Base-by-base conservation (phyloP, 257 asterid genomes). In the Galeopsis tetrahit region DNA sequence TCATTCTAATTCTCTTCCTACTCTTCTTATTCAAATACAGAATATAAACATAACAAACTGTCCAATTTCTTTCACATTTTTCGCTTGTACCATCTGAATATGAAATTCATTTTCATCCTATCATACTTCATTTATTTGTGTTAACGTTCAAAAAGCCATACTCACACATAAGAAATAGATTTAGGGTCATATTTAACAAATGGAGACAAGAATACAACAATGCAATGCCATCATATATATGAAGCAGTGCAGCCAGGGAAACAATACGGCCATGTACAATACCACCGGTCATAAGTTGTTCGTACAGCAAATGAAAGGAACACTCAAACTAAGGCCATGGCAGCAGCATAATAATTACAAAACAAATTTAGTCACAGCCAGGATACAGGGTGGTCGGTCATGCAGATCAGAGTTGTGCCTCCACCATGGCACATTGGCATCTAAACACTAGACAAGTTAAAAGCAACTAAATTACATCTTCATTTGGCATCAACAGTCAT, bases 261-360 rank as follows among this genome's bases (percentile, higher is more conserved):
- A 33, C 31, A 72, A 57, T 42, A 32, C 34, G 8, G 69, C 68
- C 68, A 17, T 9, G 62, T 43, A 61, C 7, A 65, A 35, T 58
- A 70, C 58, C n/a, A 74, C 61, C 72, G 53, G 77, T 81, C n/a
- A 56, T 32, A 69, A 63, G 78, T 72, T 66, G 77, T 58, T 61
- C 51, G 56, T 35, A 70, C 21, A 77, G 66, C 63, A 52, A 33
- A 39, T 44, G 66, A 39, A 36, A 39, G 31, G 34, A 31, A 65
- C 77, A 72, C 80, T 80, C 80, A 81, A 78, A 78, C 72, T 72
- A 70, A 79, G 83, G 86, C 75, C 77, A 77, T 69, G 75, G 78
- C 76, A 62, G 75, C 76, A 66, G 75, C 80, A 74, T 85, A 75
- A 77, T 82, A 75, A 78, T 82, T 82, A 80, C 82, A 83, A 63